Base-by-base conservation (phyloP, 1,284 basidiomycete genomes). In the Marasmius oreades region DNA sequence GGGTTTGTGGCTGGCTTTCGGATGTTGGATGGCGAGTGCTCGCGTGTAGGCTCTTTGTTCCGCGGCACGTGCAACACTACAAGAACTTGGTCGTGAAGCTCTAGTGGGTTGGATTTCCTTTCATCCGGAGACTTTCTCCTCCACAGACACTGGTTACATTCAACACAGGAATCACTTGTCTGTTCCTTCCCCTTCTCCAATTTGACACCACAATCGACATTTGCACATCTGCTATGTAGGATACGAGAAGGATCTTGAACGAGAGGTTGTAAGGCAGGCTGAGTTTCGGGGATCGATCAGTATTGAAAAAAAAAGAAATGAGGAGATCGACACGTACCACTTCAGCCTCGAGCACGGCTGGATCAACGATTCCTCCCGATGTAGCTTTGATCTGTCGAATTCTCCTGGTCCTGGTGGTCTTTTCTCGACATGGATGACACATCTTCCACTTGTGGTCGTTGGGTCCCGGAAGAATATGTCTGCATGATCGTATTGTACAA, bases 381-480 rank as follows among this genome's bases (percentile, higher is more conserved):
- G 54, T 24, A 12, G 51, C 20, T 37, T 58, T 62, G n/a, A 58
- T 53, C 23, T 58, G 54, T 59, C 61, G 52, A 50, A 53, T 50
- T 56, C 51, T 47, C 42, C 43, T 51, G 42, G 56, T 53, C 57
- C 61, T 61, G 20, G 51, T 55, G 44, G 39, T 43, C 22, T 39
- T 42, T 43, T 37, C 54, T 16, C 70, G 70, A 53, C 76, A 78
- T 2, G 61, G 53, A 14, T 66, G 63, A 57, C 77, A 79, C 54
- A 67, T 63, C 58, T 71, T 70, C 63, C 64, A 73, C 14, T 59
- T 61, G 60, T 77, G 77, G 52, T 71, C 68, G 2, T 59, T 54
- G 22, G 59, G 53, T 1, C 70, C 64, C 1, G 75, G 74, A 12
- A 79, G 65, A 36, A 74, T 65, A 46, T 67, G 69, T 11, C 64